A percentile compares a stretch with the other conserved stretches of the same genome.
These are phyloP conservation scores for Nemania diffusa DNA, from an alignment of 2,329 filamentous ascomycete genomes.

Conservation along the genomic window DNA sequence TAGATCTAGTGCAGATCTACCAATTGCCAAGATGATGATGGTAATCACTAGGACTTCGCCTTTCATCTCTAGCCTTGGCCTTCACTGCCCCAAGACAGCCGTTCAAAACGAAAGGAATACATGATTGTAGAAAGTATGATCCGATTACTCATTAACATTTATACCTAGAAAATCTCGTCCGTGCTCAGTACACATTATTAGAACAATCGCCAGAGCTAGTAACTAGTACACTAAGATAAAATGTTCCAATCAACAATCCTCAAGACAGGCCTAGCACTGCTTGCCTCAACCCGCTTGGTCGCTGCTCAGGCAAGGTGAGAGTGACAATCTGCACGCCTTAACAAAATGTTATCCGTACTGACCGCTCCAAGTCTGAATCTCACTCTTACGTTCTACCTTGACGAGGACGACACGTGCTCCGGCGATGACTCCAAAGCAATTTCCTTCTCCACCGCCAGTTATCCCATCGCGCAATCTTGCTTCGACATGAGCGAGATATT, in stretches of 20 bases:
- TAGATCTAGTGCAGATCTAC: constrained; percentile 8
- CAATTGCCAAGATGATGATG: background rate
- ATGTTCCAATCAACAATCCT: constrained; percentile 14
- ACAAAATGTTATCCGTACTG: background rate
- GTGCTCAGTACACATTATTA: background rate
- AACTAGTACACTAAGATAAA: background rate
- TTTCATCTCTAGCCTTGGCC: no score
- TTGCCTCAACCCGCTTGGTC: constrained; percentile 16
- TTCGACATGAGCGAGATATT: constrained; percentile 8
- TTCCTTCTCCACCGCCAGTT: constrained; percentile 3
- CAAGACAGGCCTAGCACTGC: background rate
- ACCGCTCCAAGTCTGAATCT: constrained; percentile 3
- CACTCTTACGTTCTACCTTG: constrained; percentile 9
- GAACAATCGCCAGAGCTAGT: background rate
- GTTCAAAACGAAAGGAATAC: background rate
- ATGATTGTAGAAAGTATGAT: background rate
- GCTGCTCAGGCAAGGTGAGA: constrained; percentile 14
- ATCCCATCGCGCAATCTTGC: background rate
- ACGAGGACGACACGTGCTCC: constrained; percentile 12
- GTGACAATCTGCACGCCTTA: constrained; percentile 2
- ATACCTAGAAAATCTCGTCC: background rate
- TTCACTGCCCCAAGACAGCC: no score
- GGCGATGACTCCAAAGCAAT: constrained; percentile 13
- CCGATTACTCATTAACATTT: background rate
- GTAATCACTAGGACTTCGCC: background rate